These are phyloP conservation scores for Paragyromitra xinjiangensis DNA, from an alignment of 495 filamentous ascomycete genomes.

Conservation along the genomic window DNA sequence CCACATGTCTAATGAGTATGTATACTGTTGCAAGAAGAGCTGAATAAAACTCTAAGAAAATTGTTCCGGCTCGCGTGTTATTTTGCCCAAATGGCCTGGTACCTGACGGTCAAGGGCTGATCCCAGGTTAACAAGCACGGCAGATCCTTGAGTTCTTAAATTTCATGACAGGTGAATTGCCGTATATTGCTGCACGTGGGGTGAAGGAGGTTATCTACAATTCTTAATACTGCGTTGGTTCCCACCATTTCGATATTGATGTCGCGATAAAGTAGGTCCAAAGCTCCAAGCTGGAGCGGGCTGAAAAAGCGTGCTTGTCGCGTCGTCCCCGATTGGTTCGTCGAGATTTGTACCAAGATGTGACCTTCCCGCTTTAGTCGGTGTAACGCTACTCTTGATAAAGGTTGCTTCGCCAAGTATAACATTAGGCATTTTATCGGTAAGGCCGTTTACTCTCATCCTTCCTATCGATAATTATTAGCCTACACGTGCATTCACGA, in stretches of 20 bases:
- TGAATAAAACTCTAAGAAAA: not conserved
- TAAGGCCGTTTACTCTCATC: not conserved
- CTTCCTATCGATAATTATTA: conserved; percentile 6
- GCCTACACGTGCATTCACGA: not conserved
- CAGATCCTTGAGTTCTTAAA: conserved; percentile 1
- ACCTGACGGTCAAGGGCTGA: not conserved
- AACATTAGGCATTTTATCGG: conserved; percentile 32
- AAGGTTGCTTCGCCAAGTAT: conserved; percentile 9
- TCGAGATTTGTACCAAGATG: conserved; percentile 11
- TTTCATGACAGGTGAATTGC: conserved; percentile 5
- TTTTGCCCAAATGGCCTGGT: not conserved
- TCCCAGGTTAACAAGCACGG: conserved; percentile 10
- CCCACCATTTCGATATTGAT: not conserved
- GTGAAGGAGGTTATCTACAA: conserved; percentile 14
- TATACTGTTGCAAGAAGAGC: conserved; percentile 1
- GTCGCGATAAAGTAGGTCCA: conserved; percentile 33
- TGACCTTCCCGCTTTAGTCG: conserved; percentile 35
- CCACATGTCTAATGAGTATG: not conserved
- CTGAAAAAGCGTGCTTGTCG: conserved; percentile 30
- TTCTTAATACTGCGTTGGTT: not conserved
- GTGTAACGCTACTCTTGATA: conserved; percentile 6
- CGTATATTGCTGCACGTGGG: conserved; percentile 26
- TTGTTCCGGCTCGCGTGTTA: not conserved
- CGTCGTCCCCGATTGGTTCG: conserved; percentile 27
- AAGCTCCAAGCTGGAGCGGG: conserved; percentile 7